These are phyloP conservation scores for Pyrus bretschneideri DNA, from an alignment of 306 rosid species.

Conservation along the genomic window DNA sequence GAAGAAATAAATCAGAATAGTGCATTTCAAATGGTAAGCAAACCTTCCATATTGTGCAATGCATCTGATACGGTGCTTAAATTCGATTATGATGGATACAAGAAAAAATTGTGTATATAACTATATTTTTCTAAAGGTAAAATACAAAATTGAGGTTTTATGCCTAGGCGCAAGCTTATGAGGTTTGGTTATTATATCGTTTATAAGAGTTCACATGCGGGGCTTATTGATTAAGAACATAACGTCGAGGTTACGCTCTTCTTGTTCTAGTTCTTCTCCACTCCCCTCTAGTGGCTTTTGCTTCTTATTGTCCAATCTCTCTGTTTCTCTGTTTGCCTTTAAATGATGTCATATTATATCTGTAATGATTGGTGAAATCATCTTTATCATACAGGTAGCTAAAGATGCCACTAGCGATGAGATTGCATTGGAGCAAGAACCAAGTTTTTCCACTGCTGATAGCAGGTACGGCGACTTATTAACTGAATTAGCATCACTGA, in stretches of 20 bases:
- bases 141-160: too few species aligned
- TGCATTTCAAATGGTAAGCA: conserved; percentile 51
- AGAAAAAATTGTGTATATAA: not conserved
- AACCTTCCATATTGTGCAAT: not conserved
- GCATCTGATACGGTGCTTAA: not conserved
- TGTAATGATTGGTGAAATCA: not conserved
- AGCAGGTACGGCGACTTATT: conserved; percentile 21
- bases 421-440: conserved; percentile 23
- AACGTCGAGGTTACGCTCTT: too few species aligned
- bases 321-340: not conserved
- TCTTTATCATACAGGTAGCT: conserved; percentile 33
- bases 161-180: too few species aligned
- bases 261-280: too few species aligned
- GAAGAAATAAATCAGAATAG: conserved; percentile 48
- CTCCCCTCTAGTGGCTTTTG: too few species aligned
- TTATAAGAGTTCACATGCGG: not conserved
- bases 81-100: not conserved
- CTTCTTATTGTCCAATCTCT: too few species aligned
- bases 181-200: too few species aligned
- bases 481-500: conserved; percentile 41
- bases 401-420: conserved; percentile 24
- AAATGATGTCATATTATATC: not conserved
- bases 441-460: conserved; percentile 2
- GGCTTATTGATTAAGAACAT: not conserved
- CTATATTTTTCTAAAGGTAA: not conserved